Evolutionary conservation across 2,329 filamentous ascomycete genomes (phyloP).

Genomic region (Aspergillus pseudonomiae): DNA sequence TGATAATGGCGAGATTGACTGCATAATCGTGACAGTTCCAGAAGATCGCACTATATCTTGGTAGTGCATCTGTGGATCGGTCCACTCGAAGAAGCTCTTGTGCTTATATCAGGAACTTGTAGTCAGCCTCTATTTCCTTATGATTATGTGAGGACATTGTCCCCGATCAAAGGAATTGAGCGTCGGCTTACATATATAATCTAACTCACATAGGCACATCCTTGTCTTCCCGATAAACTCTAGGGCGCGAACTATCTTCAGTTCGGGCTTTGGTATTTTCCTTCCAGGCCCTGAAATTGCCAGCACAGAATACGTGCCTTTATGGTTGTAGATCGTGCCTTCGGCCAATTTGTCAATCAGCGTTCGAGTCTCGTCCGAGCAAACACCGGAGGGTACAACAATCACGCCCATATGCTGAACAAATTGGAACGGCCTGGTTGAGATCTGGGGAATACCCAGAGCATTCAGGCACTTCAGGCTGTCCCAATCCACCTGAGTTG

Average conservation of each 20-base stretch:
- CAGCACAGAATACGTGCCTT: background rate
- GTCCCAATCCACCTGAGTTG: background rate
- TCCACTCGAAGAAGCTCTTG: slow-evolving; percentile 1
- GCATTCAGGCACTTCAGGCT: background rate
- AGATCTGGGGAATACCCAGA: background rate
- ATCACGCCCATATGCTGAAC: background rate
- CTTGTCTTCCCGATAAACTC: background rate
- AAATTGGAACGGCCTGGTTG: background rate
- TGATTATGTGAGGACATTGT: too few species aligned
- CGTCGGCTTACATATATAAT: background rate
- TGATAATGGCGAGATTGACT: background rate
- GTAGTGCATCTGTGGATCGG: background rate
- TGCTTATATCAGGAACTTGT: background rate
- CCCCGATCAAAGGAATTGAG: background rate
- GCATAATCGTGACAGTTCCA: slow-evolving; percentile 5
- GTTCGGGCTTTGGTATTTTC: background rate
- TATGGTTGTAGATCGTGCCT: background rate
- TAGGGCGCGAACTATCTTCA: background rate
- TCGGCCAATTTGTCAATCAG: background rate
- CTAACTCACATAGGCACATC: background rate
- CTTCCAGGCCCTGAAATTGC: background rate
- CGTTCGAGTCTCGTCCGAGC: background rate
- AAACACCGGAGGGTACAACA: background rate
- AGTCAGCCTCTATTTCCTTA: background rate
- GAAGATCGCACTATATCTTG: background rate